A percentile compares a stretch with the other conserved stretches of the same genome.
Conservation (phyloP, 345 rosid species). For the Pistacia vera region DNA sequence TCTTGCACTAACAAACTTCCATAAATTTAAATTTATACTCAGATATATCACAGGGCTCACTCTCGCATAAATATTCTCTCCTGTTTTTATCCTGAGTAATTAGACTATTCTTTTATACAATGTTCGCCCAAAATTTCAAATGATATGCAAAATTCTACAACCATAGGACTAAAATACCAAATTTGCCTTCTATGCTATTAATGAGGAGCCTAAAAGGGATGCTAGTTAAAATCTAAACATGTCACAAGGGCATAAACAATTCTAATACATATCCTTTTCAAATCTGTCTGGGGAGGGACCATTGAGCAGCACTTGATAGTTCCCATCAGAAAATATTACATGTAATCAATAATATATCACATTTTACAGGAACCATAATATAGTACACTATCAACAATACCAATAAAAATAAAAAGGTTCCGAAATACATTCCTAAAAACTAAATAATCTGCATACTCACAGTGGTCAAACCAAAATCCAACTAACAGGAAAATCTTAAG, state of each 20-base stretch:
- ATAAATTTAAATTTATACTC: not conserved
- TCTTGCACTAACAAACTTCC: not conserved
- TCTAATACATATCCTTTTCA: not conserved
- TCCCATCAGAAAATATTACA: not conserved
- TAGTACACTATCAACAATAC: not conserved
- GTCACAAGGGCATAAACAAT: not conserved
- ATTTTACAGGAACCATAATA: too few relatives aligned
- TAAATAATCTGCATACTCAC: not conserved
- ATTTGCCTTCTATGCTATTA: not conserved
- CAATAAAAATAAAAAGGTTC: not conserved
- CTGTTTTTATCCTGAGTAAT: not conserved
- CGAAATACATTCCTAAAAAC: not conserved
- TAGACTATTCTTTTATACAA: not conserved
- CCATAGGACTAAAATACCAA: conserved; percentile 6
- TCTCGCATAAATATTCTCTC: not conserved
- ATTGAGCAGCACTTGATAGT: not conserved
- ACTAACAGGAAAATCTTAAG: too few relatives aligned
- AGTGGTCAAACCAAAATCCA: too few relatives aligned
- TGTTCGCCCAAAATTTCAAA: not conserved
- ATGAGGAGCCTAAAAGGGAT: not conserved
- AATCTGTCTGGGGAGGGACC: not conserved
- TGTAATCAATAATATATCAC: too few relatives aligned
- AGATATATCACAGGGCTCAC: not conserved
- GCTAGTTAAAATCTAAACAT: not conserved
- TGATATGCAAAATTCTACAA: not conserved